phyloP scores from a whole-genome alignment of 768 basidiomycete genomes.

The Mrakia hoshinonis region DNA sequence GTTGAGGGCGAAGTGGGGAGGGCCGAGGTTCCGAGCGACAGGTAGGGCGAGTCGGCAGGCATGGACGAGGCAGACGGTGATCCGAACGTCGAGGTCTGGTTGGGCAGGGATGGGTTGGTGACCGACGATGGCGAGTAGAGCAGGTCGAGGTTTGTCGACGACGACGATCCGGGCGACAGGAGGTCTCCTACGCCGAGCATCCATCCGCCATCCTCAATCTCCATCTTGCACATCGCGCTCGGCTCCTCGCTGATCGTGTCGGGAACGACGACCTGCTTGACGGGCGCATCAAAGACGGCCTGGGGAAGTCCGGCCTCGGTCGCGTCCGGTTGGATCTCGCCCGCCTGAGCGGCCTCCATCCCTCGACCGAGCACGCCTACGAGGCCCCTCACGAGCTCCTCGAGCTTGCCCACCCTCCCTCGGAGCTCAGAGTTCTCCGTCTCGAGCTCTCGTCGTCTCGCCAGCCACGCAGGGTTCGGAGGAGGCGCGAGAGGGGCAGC shows the following conservation, averaged over 20 bases:
- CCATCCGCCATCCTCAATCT: neutral
- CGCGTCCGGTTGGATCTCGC: neutral
- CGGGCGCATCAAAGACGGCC: neutral
- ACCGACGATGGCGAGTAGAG: neutral
- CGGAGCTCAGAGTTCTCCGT: conserved; percentile 23
- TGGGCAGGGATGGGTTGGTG: neutral
- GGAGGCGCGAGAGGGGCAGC: conserved; percentile 11
- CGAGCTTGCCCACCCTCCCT: conserved; percentile 21
- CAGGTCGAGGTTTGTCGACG: conserved; percentile 7
- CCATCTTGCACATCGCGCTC: neutral
- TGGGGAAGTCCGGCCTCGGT: conserved; percentile 1
- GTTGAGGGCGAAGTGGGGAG: neutral
- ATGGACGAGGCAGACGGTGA: neutral
- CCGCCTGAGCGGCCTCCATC: neutral
- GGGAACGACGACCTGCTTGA: neutral
- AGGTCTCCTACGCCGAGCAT: neutral
- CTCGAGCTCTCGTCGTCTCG: conserved; percentile 21
- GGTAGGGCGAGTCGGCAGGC: neutral
- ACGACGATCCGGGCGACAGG: neutral
- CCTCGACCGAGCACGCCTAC: conserved; percentile 22
- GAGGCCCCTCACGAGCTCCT: conserved; percentile 28
- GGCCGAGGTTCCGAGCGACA: conserved; percentile 12
- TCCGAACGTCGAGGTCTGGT: neutral
- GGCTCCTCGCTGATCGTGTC: neutral
- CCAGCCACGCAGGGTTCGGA: neutral